phyloP scores from a whole-genome alignment of 257 asterid species.

The Solanum medicagineum region DNA sequence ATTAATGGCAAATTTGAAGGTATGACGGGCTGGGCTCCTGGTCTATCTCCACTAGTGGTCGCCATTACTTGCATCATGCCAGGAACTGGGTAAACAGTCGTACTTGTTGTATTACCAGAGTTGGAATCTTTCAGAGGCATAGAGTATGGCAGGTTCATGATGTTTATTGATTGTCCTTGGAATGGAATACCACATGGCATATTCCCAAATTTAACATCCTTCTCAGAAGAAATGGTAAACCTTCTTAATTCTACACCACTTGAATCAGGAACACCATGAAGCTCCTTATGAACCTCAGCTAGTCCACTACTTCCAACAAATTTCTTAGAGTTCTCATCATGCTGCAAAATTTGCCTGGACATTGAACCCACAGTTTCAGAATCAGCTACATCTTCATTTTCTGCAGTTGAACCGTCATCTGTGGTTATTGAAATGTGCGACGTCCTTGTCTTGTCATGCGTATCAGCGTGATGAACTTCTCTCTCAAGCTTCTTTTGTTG shows the following conservation, averaged over 20 bases:
- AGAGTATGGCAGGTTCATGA: constrained; percentile 41
- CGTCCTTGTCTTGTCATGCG: constrained; percentile 42
- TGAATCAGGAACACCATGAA: constrained; percentile 39
- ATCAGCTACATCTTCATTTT: constrained; percentile 94
- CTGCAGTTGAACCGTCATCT: constrained; percentile 91
- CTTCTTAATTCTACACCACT: constrained; percentile 45
- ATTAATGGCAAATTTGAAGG: constrained; percentile 55
- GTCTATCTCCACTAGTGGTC: constrained; percentile 36
- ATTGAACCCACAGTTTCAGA: constrained; percentile 82
- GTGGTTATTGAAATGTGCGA: constrained; percentile 88
- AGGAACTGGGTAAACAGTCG: constrained; percentile 40
- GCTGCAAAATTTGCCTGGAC: constrained; percentile 44
- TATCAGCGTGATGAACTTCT: constrained; percentile 35
- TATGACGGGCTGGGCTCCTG: constrained; percentile 32
- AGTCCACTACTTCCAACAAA: constrained; percentile 19
- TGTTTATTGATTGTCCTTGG: constrained; percentile 37
- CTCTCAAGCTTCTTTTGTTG: constrained; percentile 54
- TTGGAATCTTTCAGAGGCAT: constrained; percentile 41
- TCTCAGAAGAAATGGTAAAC: constrained; percentile 59
- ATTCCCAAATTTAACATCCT: constrained; percentile 42
- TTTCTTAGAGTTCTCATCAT: constrained; percentile 38
- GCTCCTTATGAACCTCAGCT: constrained; percentile 41
- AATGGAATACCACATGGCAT: constrained; percentile 38
- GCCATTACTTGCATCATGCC: constrained; percentile 48
- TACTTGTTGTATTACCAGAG: constrained; percentile 23